Conservation (phyloP, 805 yeast species). For the Sugiyamaella valdiviana region DNA sequence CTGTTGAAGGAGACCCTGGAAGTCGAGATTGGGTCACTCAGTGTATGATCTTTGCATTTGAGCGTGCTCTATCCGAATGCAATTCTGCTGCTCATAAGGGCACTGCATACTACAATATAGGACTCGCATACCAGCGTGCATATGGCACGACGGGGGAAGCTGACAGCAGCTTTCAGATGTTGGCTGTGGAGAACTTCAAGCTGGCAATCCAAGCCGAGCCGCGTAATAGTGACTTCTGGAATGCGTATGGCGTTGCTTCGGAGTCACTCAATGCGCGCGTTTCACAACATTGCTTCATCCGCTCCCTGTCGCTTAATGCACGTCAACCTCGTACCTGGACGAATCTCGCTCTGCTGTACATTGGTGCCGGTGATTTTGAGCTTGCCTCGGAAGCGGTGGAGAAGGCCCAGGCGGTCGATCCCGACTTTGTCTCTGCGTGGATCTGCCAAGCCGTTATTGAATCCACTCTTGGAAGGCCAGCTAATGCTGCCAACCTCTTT, state of each 20-base stretch:
- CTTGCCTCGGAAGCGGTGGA: slow-evolving; percentile 68
- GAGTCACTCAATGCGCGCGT: slow-evolving; percentile 58
- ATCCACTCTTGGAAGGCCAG: slow-evolving; percentile 26
- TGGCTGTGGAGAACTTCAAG: slow-evolving; percentile 54
- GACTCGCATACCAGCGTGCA: slow-evolving; percentile 53
- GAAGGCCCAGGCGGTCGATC: slow-evolving; percentile 75
- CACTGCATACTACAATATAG: slow-evolving; percentile 58
- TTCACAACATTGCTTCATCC: slow-evolving; percentile 89
- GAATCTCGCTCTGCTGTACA: slow-evolving; percentile 70
- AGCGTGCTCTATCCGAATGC: background rate
- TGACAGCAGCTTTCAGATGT: slow-evolving; percentile 14
- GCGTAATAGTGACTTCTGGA: slow-evolving; percentile 70
- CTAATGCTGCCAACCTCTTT: slow-evolving; percentile 52
- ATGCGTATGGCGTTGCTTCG: slow-evolving; percentile 72
- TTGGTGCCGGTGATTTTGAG: slow-evolving; percentile 58
- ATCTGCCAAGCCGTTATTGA: slow-evolving; percentile 68
- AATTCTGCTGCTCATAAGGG: slow-evolving; percentile 29
- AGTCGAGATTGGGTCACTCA: background rate
- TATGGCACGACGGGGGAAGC: slow-evolving; percentile 29
- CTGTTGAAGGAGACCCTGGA: background rate
- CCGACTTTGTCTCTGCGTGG: slow-evolving; percentile 75
- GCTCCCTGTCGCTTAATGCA: slow-evolving; percentile 65
- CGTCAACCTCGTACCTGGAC: slow-evolving; percentile 70
- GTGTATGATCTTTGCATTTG: slow-evolving; percentile 3
- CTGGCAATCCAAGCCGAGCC: slow-evolving; percentile 67